Conservation (phyloP, 371 early-diverging fungal genomes). For the Lichtheimia hyalospora region DNA sequence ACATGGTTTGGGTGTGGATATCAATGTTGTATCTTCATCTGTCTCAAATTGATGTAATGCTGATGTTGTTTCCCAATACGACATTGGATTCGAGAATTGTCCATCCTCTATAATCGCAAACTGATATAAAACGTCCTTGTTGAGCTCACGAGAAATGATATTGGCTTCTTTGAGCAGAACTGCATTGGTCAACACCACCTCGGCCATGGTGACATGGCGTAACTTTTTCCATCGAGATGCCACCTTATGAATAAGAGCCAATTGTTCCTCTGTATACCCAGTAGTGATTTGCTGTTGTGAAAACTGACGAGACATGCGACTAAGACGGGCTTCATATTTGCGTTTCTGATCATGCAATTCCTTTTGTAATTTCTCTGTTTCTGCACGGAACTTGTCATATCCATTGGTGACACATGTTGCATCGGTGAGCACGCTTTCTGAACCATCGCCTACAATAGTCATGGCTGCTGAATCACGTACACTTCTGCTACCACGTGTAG, state of each 20-base stretch:
- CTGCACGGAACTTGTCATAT: constrained; percentile 54
- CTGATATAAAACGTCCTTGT: constrained; percentile 79
- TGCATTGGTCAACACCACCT: constrained; percentile 69
- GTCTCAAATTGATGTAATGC: constrained; percentile 57
- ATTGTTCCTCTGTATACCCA: constrained; percentile 28
- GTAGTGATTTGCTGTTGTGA: constrained; percentile 11
- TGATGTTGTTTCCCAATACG: constrained; percentile 66
- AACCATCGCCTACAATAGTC: constrained; percentile 37
- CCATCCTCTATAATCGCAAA: constrained; percentile 70
- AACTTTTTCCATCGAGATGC: constrained; percentile 60
- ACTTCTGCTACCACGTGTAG: constrained; percentile 1
- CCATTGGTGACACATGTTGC: constrained; percentile 29
- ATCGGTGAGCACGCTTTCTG: constrained; percentile 45
- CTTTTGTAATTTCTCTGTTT: constrained; percentile 57
- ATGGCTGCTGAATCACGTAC: constrained; percentile 6
- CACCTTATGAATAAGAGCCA: constrained; percentile 8
- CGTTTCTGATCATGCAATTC: constrained; percentile 46
- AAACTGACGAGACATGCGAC: constrained; percentile 45
- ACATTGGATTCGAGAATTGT: constrained; percentile 45
- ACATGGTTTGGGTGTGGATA: constrained; percentile 46
- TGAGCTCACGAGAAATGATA: constrained; percentile 78
- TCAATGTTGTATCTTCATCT: constrained; percentile 53
- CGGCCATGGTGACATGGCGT: constrained; percentile 71
- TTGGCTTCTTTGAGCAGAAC: constrained; percentile 86
- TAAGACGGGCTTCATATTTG: constrained; percentile 59